These are phyloP conservation scores for Hemisphaericaspora xylofermentans DNA, from an alignment of 1,139 yeast genomes.

Conservation along the genomic window DNA sequence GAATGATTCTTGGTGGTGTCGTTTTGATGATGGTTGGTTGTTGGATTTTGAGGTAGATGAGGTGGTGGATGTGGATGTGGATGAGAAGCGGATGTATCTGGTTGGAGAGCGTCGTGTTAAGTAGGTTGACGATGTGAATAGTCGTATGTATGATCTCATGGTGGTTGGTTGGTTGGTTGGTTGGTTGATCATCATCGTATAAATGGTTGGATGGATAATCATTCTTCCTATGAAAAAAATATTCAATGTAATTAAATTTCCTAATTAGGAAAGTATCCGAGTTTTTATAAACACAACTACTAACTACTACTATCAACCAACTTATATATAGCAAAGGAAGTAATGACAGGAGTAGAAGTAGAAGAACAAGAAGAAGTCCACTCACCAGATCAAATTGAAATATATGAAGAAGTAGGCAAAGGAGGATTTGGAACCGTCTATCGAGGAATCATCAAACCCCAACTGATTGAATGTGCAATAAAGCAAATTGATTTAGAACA, in stretches of 20 bases:
- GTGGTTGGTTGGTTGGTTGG: background rate
- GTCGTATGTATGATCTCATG: background rate
- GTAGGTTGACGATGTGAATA: background rate
- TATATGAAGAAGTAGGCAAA: constrained; percentile 77
- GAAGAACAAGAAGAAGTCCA: background rate
- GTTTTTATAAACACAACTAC: background rate
- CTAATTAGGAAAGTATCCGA: constrained; percentile 6
- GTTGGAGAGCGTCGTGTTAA: too few relatives aligned
- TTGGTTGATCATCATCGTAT: background rate
- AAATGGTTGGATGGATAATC: background rate
- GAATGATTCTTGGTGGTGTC: constrained; percentile 7
- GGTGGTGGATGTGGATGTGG: too few relatives aligned
- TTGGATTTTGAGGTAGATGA: too few relatives aligned
- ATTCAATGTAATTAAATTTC: background rate
- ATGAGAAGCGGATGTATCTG: too few relatives aligned
- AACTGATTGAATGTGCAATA: constrained; percentile 56
- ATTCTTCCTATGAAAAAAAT: too few relatives aligned
- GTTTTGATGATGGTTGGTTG: background rate
- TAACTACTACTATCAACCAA: background rate
- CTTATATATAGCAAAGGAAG: background rate
- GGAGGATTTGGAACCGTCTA: constrained; percentile 91
- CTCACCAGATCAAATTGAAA: constrained; percentile 40
- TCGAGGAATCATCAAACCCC: constrained; percentile 61
- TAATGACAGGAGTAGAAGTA: background rate
- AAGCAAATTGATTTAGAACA: constrained; percentile 78